A percentile compares a stretch with the other conserved stretches of the same genome.
phyloP scores from a whole-genome alignment of 2,329 filamentous ascomycete genomes.

The Colletotrichum truncatum region DNA sequence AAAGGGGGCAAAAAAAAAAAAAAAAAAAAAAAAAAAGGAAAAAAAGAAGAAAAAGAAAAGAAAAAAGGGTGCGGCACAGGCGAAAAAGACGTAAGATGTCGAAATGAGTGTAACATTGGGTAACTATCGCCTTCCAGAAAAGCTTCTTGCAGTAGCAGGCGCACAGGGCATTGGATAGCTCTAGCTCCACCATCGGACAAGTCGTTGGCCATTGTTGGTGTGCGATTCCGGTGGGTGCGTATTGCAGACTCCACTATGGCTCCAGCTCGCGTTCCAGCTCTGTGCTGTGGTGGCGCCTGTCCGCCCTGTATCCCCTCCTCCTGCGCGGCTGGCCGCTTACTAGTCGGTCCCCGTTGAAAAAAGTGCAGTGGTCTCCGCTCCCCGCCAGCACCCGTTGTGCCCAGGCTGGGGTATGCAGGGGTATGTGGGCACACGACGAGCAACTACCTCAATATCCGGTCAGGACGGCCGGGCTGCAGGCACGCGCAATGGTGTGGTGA shows the following conservation, averaged over 20 bases:
- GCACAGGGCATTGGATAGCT: neutral
- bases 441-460: conserved; percentile 17
- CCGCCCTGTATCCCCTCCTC: neutral
- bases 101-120: neutral
- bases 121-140: neutral
- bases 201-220: neutral
- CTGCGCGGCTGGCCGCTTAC: neutral
- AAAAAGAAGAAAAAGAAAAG: too few relatives aligned
- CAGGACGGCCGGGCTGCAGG: neutral
- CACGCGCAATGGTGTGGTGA: neutral
- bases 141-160: neutral
- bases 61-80: neutral
- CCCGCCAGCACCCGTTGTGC: conserved; percentile 10
- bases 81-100: neutral
- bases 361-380: conserved; percentile 8
- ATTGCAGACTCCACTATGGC: neutral
- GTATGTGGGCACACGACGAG: conserved; percentile 2
- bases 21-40: too few relatives aligned
- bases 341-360: neutral
- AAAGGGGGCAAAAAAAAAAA: too few relatives aligned
- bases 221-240: conserved; percentile 2
- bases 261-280: neutral
- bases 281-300: neutral
- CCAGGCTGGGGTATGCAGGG: conserved; percentile 12
- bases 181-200: neutral